Conservation (phyloP, 345 rosid genomes). For the Citrus reticulata region DNA sequence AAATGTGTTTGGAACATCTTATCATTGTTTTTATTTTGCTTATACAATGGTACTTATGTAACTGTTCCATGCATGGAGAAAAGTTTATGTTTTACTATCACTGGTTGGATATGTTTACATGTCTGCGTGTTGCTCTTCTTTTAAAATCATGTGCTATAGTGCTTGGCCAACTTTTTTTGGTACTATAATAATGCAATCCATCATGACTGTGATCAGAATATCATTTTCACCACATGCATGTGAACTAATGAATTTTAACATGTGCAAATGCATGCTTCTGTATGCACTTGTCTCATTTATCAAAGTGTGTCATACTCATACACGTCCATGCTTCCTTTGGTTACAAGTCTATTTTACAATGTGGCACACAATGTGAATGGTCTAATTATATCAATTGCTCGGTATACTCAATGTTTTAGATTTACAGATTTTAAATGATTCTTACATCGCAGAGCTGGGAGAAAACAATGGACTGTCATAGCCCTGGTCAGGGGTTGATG, state of each 20-base stretch:
- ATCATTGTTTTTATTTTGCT: neutral
- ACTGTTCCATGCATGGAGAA: neutral
- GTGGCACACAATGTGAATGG: neutral
- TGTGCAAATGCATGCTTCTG: neutral
- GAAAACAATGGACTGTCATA: slow-evolving; percentile 90
- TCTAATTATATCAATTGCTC: neutral
- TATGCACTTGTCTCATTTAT: neutral
- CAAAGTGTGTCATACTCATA: neutral
- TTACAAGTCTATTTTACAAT: neutral
- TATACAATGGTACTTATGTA: neutral
- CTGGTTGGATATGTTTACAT: neutral
- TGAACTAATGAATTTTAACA: neutral
- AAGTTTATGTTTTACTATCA: neutral
- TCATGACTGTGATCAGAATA: neutral
- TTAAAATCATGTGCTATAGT: neutral
- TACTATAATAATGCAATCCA: neutral
- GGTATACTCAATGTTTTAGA: neutral
- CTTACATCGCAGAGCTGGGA: slow-evolving; percentile 68
- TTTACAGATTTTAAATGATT: neutral
- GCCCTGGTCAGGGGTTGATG: slow-evolving; percentile 93
- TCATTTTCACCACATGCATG: neutral
- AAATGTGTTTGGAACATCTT: neutral
- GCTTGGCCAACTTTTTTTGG: neutral
- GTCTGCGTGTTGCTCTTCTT: neutral
- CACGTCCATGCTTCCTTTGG: neutral